Conservation (phyloP, 2,329 filamentous ascomycete genomes). For the Monosporascus sp. region DNA sequence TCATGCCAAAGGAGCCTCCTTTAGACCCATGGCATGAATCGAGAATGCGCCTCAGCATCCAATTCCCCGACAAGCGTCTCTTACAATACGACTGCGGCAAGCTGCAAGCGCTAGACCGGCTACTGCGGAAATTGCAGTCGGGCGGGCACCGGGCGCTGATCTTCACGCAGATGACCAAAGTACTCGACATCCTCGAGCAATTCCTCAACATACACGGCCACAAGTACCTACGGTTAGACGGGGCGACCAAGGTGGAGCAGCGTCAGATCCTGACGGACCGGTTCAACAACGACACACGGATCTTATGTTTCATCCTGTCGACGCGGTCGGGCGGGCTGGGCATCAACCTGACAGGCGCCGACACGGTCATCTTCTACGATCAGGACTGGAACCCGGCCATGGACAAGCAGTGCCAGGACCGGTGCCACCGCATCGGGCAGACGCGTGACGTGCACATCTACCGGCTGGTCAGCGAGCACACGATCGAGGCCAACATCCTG, state of each 20-base stretch:
- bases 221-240: slow-evolving; percentile 92
- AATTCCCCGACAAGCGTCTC: slow-evolving; percentile 94
- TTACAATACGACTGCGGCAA: slow-evolving; percentile 98
- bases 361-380: slow-evolving; percentile 98
- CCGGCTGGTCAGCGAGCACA: slow-evolving; percentile 85
- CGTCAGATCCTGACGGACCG: slow-evolving; percentile 92
- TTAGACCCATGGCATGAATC: slow-evolving; percentile 89
- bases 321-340: slow-evolving; percentile 90
- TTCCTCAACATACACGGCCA: slow-evolving; percentile 98
- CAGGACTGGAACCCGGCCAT: slow-evolving; percentile 99
- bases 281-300: slow-evolving; percentile 91
- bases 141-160: slow-evolving; percentile 92
- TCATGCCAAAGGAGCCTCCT: slow-evolving; percentile 49
- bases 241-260: slow-evolving; percentile 93
- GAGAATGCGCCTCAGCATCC: slow-evolving; percentile 86
- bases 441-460: slow-evolving; percentile 98
- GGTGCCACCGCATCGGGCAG: slow-evolving; percentile 94
- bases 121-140: slow-evolving; percentile 80
- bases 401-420: slow-evolving; percentile 98
- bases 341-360: slow-evolving; percentile 93
- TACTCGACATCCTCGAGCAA: slow-evolving; percentile 93
- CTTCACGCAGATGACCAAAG: slow-evolving; percentile 99
- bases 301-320: slow-evolving; percentile 91
- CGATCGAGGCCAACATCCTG: slow-evolving; percentile 95
- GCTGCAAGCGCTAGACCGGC: slow-evolving; percentile 79